A percentile compares a stretch with the other conserved stretches of the same genome.
phyloP scores from a whole-genome alignment of 2,329 filamentous ascomycete genomes.

The Fusarium verticillioides region DNA sequence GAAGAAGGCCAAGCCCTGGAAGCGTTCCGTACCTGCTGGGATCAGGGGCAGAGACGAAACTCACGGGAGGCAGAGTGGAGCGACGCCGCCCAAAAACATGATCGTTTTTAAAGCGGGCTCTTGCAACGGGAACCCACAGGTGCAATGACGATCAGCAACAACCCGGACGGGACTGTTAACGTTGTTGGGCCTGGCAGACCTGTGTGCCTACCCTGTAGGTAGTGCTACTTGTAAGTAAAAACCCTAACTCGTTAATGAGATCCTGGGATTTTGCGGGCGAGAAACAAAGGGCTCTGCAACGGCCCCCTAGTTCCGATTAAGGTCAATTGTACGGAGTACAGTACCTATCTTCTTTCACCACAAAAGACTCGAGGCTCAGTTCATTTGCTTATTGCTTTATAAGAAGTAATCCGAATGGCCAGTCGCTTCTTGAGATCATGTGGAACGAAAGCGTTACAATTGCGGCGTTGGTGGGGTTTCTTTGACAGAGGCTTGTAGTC shows the following conservation, averaged over 20 bases:
- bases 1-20: slow-evolving; percentile 20
- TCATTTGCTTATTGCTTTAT: slow-evolving; percentile 1
- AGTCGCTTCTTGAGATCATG: slow-evolving; percentile 19
- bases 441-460: slow-evolving; percentile 33
- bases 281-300: slow-evolving; percentile 6
- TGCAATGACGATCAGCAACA: slow-evolving; percentile 25
- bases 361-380: neutral
- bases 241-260: neutral
- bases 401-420: neutral
- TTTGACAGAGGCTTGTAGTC: slow-evolving; percentile 6
- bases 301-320: neutral
- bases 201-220: neutral
- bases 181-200: neutral
- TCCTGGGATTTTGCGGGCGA: neutral
- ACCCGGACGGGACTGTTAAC: slow-evolving; percentile 9
- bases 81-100: slow-evolving; percentile 11
- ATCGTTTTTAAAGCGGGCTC: slow-evolving; percentile 27
- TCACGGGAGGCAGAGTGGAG: slow-evolving; percentile 18
- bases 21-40: slow-evolving; percentile 12
- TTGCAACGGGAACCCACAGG: slow-evolving; percentile 36
- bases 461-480: slow-evolving; percentile 22
- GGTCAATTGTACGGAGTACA: neutral
- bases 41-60: slow-evolving; percentile 37
- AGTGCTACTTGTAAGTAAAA: neutral
- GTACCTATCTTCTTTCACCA: neutral